Evolutionary conservation across 129 eudicot species (phyloP), one percentile per base, ranked within the genome.

Genomic region (Tagetes patula): DNA sequence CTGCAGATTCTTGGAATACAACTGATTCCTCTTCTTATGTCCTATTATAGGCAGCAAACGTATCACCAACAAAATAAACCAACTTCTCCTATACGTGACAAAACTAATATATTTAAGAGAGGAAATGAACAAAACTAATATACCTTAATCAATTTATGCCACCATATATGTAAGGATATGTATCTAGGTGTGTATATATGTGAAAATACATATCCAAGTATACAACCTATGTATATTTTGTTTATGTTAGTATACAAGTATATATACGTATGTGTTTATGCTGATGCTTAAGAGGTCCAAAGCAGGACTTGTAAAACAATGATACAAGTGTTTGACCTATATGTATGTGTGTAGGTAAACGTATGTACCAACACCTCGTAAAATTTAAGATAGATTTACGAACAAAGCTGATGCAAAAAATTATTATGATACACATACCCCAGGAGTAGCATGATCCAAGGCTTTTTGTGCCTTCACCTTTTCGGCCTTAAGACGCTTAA

Each of bases 391-490:
- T 46, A 8, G 75, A 77, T 31, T 41, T 41, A 70, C 69, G 6
- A 67, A 53, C 13, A 42, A 42, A 42, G 47, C 1, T 42, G 47
- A 42, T 13, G 14, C 64, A 69, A 46, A 34, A 41, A 39, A 31
- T n/a, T 31, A 41, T 7, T 46, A 69, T 34, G 40, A 34, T 67
- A 40, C 53, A 72, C 99, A 83, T 78, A 90, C 99, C 82, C 97
- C 96, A 80, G 99, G 96, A 82, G 97, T 95, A 42, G 96, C 97
- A 75, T 90, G 99, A 82, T 95, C 99, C 41, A 95, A 88, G 81
- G 85, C 80, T 84, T 95, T 90, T 75, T 95, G 91, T 55, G 97
- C 99, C 84, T 95, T 95, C 65, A 86, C 82, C 54, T 86, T 87
- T 73, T 95, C 99, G 43, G 89, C 54, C 74, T 88, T 90, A 70